phyloP scores from a whole-genome alignment of 257 asterid genomes.

The Cynanchum wilfordii region DNA sequence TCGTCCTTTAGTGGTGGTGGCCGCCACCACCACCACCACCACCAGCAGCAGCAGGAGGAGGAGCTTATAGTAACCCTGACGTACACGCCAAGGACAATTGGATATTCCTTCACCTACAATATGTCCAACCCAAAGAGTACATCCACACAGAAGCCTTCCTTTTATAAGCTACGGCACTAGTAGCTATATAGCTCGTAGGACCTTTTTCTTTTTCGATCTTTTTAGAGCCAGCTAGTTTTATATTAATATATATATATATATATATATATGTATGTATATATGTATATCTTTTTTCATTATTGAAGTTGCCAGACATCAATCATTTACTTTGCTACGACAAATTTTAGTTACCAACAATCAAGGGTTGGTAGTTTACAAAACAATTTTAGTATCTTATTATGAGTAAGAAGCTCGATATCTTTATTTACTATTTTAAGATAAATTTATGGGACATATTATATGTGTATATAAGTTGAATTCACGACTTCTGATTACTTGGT shows the following conservation, averaged over 20 bases:
- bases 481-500: too few species aligned
- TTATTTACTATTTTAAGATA: too few species aligned
- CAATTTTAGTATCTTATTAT: too few species aligned
- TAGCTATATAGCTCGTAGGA: too few species aligned
- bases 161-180: too few species aligned
- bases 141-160: not conserved
- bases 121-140: conserved; percentile 9
- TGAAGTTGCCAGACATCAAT: conserved; percentile 5
- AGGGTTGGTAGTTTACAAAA: too few species aligned
- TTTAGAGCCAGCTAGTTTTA: not conserved
- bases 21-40: conserved; percentile 17
- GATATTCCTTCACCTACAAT: conserved; percentile 26
- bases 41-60: not conserved
- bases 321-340: conserved; percentile 12
- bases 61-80: conserved; percentile 19
- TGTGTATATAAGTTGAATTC: too few species aligned
- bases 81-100: conserved; percentile 50
- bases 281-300: not conserved
- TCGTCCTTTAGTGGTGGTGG: conserved; percentile 13
- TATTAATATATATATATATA: not conserved
- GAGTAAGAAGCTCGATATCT: too few species aligned
- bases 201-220: not conserved
- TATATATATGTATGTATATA: too few species aligned
- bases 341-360: too few species aligned
- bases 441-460: too few species aligned